Evolutionary conservation across 768 basidiomycete genomes (phyloP).

Genomic region (Leccinum variicolor): DNA sequence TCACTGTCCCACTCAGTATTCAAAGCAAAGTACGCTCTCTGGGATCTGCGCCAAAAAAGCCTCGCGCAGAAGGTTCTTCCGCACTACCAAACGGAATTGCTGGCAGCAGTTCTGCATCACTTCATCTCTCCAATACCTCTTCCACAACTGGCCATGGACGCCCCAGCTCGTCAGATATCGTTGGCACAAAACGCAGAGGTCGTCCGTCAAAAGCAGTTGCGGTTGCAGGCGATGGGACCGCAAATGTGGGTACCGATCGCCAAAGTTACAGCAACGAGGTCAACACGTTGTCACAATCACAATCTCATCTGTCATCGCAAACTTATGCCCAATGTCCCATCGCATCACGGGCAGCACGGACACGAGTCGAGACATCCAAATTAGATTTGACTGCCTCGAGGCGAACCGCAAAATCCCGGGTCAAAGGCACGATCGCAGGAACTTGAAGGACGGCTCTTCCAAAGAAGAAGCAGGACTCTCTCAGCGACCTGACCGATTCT

Average conservation of each 20-base stretch:
- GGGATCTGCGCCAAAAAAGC: slow-evolving; percentile 29
- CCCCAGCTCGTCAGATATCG: slow-evolving; percentile 9
- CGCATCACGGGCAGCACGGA: slow-evolving; percentile 24
- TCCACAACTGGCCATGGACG: slow-evolving; percentile 30
- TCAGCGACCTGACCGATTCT: slow-evolving; percentile 20
- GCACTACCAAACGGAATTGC: slow-evolving; percentile 40
- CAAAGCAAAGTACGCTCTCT: slow-evolving; percentile 40
- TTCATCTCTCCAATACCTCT: slow-evolving; percentile 13
- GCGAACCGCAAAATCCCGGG: slow-evolving; percentile 36
- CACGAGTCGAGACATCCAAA: slow-evolving; percentile 22
- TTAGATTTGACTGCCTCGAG: slow-evolving; percentile 33
- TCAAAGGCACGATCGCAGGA: slow-evolving; percentile 35
- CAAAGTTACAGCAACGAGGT: slow-evolving; percentile 32
- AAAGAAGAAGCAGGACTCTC: slow-evolving; percentile 15
- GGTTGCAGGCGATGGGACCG: slow-evolving; percentile 29
- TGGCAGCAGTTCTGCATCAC: slow-evolving; percentile 18
- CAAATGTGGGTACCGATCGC: slow-evolving; percentile 15
- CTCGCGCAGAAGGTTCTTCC: slow-evolving; percentile 13
- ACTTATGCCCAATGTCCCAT: slow-evolving; percentile 17
- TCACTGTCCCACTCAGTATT: slow-evolving; percentile 59
- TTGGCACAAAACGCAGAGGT: slow-evolving; percentile 47
- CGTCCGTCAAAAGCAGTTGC: slow-evolving; percentile 51
- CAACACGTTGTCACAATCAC: slow-evolving; percentile 34
- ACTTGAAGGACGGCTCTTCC: slow-evolving; percentile 16
- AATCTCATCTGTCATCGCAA: slow-evolving; percentile 33